A percentile compares a stretch with the other conserved stretches of the same genome.
phyloP scores from a whole-genome alignment of 2,329 filamentous ascomycete genomes.

The Epichloe brachyelytri region DNA sequence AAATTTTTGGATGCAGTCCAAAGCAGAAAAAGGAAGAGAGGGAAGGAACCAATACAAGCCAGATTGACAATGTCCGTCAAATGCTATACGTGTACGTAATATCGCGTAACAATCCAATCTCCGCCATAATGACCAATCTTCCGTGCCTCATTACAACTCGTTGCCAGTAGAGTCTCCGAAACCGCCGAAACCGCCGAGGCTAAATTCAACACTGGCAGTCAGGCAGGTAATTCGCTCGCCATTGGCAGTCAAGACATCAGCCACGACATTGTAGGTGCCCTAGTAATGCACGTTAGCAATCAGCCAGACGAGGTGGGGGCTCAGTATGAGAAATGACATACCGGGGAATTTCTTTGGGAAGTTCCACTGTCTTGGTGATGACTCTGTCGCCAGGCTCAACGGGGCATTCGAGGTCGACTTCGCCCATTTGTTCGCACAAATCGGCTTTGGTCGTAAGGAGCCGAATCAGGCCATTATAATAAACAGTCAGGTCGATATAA shows the following conservation, averaged over 20 bases:
- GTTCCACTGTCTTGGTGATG: constrained; percentile 68
- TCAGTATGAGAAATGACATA: constrained; percentile 33
- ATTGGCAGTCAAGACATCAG: constrained; percentile 69
- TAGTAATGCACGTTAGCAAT: constrained; percentile 20
- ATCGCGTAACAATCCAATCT: background rate
- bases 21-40: background rate
- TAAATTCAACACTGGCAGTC: constrained; percentile 57
- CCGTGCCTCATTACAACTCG: constrained; percentile 24
- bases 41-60: background rate
- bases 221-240: constrained; percentile 74
- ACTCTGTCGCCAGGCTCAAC: constrained; percentile 64
- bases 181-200: constrained; percentile 17
- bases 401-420: constrained; percentile 83
- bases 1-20: background rate
- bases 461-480: constrained; percentile 76
- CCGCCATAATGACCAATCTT: background rate
- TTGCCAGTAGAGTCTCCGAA: constrained; percentile 25
- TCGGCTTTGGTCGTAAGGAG: constrained; percentile 71
- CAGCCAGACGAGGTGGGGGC: background rate
- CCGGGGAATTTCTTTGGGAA: constrained; percentile 83
- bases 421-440: constrained; percentile 77
- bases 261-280: constrained; percentile 83
- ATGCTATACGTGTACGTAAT: background rate
- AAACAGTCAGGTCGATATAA: constrained; percentile 72
- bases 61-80: background rate